Evolutionary conservation across 306 rosid species (phyloP).

Genomic region (Abrus precatorius): DNA sequence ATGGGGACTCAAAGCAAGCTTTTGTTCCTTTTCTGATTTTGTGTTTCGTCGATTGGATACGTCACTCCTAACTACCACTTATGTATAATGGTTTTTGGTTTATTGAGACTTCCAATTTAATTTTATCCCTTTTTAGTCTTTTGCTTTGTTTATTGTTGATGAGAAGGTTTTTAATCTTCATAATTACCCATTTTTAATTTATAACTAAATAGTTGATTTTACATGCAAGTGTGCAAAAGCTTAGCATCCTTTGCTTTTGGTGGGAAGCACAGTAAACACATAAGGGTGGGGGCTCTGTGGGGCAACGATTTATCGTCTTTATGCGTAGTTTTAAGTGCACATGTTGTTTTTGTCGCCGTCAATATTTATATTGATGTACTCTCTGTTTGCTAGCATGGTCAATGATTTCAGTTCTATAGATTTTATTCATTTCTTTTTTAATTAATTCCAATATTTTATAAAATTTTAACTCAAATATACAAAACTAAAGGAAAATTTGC

Average conservation of each 20-base stretch:
- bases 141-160: not conserved
- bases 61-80: not conserved
- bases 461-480: too few species aligned
- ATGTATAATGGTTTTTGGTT: not conserved
- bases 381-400: not conserved
- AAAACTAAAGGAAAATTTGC: too few species aligned
- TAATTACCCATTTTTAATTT: not conserved
- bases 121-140: not conserved
- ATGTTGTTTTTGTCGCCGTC: conserved; percentile 39
- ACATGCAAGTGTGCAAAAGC: not conserved
- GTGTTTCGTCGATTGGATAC: not conserved
- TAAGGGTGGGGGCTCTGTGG: not conserved
- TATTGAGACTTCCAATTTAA: conserved; percentile 34
- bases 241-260: not conserved
- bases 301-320: conserved; percentile 12
- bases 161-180: not conserved
- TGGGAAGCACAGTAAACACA: not conserved
- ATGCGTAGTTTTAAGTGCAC: conserved; percentile 40
- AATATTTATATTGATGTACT: not conserved
- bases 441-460: too few species aligned
- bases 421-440: not conserved
- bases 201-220: not conserved
- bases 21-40: not conserved
- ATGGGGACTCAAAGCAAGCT: not conserved
- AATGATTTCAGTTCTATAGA: not conserved